Base-by-base conservation (phyloP, 2,329 filamentous ascomycete genomes). In the Pyrenophora teres region DNA sequence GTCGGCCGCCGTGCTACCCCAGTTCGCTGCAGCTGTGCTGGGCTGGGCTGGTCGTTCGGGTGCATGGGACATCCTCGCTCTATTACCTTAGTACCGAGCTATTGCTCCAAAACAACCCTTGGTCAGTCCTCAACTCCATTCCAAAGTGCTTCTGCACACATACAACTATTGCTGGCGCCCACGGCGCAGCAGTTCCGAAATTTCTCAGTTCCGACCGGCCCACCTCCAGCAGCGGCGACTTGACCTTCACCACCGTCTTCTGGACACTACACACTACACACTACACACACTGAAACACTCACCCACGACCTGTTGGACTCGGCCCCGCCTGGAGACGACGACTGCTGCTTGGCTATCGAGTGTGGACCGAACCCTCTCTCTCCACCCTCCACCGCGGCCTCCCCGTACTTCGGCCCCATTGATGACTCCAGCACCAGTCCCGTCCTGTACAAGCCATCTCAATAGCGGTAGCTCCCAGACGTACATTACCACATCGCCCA, bases 11-110 rank as follows among this genome's bases (percentile, higher is more conserved):
- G 48, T 54, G 31, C 46, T 46, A 59, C 58, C 65, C 66, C 65
- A 67, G 61, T 52, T 61, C 64, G 60, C 63, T 52, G 56, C 61
- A 50, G 57, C 60, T 57, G 58, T 54, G 57, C 19, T 21, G 19
- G 19, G 3, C 44, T 53, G 36, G 54, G 44, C 46, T 48, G 58
- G 44, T 56, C 57, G 42, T 54, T 49, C 48, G 54, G 54, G 59
- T 65, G 58, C 67, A 69, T 66, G 65, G 63, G 59, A 58, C 40
- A 59, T 53, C 63, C 62, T 68, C 62, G 65, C 58, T 54, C 58
- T 59, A 58, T 56, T 56, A 62, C 25, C 60, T 10, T 27, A 27
- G 25, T 27, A 7, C 25, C 9, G 32, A 57, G 54, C 56, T 57
- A 54, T 62, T 65, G 56, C 59, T 59, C 61, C 55, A 63, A 54